Base-by-base conservation (phyloP, 768 basidiomycete species). In the Clavaria fumosa region DNA sequence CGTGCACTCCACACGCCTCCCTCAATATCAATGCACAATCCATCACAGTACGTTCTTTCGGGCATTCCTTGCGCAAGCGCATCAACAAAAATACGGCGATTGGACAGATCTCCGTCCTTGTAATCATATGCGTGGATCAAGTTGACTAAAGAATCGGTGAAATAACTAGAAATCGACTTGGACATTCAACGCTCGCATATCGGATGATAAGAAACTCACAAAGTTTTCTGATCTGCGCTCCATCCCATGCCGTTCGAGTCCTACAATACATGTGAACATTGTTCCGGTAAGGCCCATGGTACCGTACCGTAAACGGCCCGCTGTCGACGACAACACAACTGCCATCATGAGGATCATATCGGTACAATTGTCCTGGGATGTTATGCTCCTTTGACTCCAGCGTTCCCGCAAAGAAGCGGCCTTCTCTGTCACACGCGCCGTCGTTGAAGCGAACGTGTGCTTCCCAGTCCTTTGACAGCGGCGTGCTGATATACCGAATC, bases 81-180 rank as follows among this genome's bases (percentile, higher is more conserved):
- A 47, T 80, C 70, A 32, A 77, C 58, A 36, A 70, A 69, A 7
- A 72, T 47, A 7, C 76, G 64, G 39, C 70, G 65, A 48, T 75
- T 73, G 30, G 63, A 59, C 26, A 77, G 46, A 10, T 59, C 54
- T n/a, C 75, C 78, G 33, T 68, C 58, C 14, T 67, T 58, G 46
- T 78, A 80, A 49, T 77, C 72, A 48, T 76, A 78, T 15, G 70
- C 72, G 43, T 75, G 72, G 43, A 81, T 80, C 45, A 63, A 60
- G 55, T 78, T 76, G n/a, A 56, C 57, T 38, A 69, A 53, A 1
- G 75, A 79, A 52, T 80, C 74, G 39, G 77, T 78, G 50, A 78
- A 78, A 55, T 77, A 78, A 53, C 77, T 78, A 44, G n/a, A 31
- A 12, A 48, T 32, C 35, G 30, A 34, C 32, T 35, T 43, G 33